These are phyloP conservation scores for Apiospora marii DNA, from an alignment of 2,329 filamentous ascomycete species.

Conservation along the genomic window DNA sequence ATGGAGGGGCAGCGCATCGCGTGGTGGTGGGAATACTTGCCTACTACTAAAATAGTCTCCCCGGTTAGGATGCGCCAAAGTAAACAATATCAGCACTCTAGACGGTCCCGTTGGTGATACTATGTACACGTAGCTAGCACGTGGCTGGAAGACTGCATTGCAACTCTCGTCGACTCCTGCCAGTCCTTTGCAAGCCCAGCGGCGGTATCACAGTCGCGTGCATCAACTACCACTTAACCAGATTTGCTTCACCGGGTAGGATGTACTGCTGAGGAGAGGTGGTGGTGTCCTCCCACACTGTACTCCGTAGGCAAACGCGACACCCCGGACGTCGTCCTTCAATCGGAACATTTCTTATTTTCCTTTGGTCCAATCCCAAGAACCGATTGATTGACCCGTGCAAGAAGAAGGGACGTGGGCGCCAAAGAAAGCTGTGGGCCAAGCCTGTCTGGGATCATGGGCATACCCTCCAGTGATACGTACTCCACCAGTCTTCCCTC, in stretches of 20 bases:
- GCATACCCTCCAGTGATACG: neutral
- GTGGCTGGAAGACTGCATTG: constrained; percentile 7
- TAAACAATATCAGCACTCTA: constrained; percentile 10
- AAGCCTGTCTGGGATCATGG: constrained; percentile 7
- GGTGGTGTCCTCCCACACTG: neutral
- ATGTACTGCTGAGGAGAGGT: neutral
- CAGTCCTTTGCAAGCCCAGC: neutral
- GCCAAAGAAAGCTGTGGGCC: constrained; percentile 7
- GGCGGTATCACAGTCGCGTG: neutral
- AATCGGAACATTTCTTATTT: constrained; percentile 24
- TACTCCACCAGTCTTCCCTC: constrained; percentile 11
- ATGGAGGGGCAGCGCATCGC: neutral
- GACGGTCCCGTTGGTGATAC: constrained; percentile 1
- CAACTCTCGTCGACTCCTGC: neutral
- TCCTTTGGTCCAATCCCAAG: neutral
- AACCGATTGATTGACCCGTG: constrained; percentile 6
- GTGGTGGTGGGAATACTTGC: constrained; percentile 10
- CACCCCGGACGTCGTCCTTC: constrained; percentile 10
- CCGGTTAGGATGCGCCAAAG: neutral
- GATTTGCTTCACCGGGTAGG: neutral
- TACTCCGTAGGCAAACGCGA: neutral
- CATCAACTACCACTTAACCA: neutral
- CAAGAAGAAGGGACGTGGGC: constrained; percentile 2
- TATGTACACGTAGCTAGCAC: neutral
- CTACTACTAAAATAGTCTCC: neutral